These are phyloP conservation scores for Escallonia herrerae DNA, from an alignment of 129 eudicot species.

Conservation along the genomic window DNA sequence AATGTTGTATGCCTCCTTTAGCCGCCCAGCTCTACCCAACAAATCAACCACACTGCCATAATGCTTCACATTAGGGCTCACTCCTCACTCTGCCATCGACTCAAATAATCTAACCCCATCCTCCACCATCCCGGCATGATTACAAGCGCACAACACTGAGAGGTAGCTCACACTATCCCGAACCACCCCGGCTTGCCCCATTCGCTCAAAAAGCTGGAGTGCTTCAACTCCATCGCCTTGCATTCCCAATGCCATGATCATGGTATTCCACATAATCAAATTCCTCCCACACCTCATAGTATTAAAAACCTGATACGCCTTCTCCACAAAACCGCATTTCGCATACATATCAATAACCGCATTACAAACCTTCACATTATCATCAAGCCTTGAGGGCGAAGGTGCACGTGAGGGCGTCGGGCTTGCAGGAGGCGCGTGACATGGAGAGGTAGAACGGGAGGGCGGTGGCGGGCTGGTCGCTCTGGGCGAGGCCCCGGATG, in stretches of 20 bases:
- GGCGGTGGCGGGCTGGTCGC: constrained; percentile 48
- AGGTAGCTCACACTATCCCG: constrained; percentile 64
- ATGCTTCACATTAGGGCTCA: constrained; percentile 66
- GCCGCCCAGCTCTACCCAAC: constrained; percentile 75
- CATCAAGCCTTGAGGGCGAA: constrained; percentile 75
- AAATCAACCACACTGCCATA: constrained; percentile 83
- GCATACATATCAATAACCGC: constrained; percentile 79
- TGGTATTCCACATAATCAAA: constrained; percentile 69
- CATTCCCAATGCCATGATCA: constrained; percentile 80
- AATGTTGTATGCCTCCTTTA: constrained; percentile 57
- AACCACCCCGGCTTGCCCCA: constrained; percentile 29
- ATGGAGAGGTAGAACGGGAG: constrained; percentile 41
- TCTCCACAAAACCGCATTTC: constrained; percentile 71
- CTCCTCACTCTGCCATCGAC: constrained; percentile 32
- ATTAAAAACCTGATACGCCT: constrained; percentile 49
- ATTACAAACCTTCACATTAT: constrained; percentile 66
- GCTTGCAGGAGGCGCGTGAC: constrained; percentile 43
- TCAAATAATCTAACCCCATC: constrained; percentile 58
- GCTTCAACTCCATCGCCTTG: constrained; percentile 65
- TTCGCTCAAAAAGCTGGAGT: constrained; percentile 37
- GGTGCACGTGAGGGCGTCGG: constrained; percentile 92
- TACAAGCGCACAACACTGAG: constrained; percentile 74
- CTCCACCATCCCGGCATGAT: constrained; percentile 81
- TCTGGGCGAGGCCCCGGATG: constrained; percentile 67
- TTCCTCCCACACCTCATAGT: constrained; percentile 45